Conservation (phyloP, 192 early-diverging fungal genomes). For the Gigaspora rosea region DNA sequence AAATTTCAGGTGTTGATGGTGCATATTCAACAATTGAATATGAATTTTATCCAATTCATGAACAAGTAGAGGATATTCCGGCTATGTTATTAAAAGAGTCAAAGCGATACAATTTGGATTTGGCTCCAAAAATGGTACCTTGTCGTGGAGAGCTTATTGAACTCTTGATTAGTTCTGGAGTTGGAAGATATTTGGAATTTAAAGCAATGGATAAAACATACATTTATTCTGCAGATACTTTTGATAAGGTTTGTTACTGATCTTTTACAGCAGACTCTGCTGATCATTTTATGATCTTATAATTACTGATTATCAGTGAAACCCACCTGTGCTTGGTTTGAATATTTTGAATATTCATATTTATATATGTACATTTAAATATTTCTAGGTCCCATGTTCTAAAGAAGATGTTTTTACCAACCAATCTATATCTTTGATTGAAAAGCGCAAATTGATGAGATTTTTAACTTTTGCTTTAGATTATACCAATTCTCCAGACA, state of each 20-base stretch:
- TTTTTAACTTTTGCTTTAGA: constrained; percentile 71
- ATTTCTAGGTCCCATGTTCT: constrained; percentile 70
- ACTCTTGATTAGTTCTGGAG: constrained; percentile 70
- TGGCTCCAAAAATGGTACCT: constrained; percentile 68
- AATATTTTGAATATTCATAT: not conserved
- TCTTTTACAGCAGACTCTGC: too few relatives aligned
- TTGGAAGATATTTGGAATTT: constrained; percentile 89
- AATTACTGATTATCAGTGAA: too few relatives aligned
- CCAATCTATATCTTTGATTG: constrained; percentile 70
- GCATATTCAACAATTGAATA: constrained; percentile 28
- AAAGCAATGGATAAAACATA: constrained; percentile 74
- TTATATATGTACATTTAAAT: not conserved
- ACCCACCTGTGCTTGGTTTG: not conserved
- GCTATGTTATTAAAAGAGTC: constrained; percentile 47
- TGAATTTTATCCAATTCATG: not conserved
- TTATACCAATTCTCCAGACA: constrained; percentile 42
- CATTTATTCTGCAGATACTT: constrained; percentile 42
- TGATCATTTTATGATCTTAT: too few relatives aligned
- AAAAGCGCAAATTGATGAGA: constrained; percentile 91
- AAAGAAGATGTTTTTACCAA: constrained; percentile 93
- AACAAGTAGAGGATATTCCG: not conserved
- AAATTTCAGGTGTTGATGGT: not conserved
- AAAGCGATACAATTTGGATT: constrained; percentile 68
- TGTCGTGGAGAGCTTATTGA: constrained; percentile 74
- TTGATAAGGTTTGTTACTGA: constrained; percentile 49